phyloP scores from a whole-genome alignment of 805 yeast genomes.

The Saturnispora sekii region DNA sequence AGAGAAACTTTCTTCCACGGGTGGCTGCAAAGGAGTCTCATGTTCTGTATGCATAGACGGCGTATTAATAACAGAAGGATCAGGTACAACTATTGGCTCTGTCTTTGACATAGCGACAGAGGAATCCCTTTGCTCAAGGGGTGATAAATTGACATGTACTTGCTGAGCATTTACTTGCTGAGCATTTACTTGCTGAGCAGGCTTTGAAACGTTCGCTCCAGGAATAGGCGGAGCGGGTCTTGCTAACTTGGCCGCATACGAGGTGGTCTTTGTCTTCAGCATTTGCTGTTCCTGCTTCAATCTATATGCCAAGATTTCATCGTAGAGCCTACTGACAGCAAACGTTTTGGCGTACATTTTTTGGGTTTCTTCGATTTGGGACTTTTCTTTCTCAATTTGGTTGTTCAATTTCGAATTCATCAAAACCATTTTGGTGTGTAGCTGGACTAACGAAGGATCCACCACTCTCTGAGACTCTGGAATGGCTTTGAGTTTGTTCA shows the following conservation, averaged over 20 bases:
- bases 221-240: conserved; percentile 7
- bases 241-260: conserved; percentile 3
- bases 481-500: conserved; percentile 41
- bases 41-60: no score
- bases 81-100: neutral
- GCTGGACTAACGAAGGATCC: conserved; percentile 43
- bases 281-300: conserved; percentile 22
- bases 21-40: no score
- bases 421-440: conserved; percentile 49
- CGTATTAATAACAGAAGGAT: neutral
- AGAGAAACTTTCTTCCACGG: no score
- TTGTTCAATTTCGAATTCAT: conserved; percentile 62
- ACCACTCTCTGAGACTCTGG: conserved; percentile 28
- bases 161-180: neutral
- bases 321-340: conserved; percentile 68
- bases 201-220: neutral
- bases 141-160: no score
- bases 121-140: no score
- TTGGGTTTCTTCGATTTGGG: conserved; percentile 54
- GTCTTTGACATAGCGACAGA: no score
- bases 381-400: conserved; percentile 46
- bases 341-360: conserved; percentile 73
- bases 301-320: conserved; percentile 56
- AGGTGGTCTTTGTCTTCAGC: conserved; percentile 2
- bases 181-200: neutral